These are phyloP conservation scores for Blastomyces silverae DNA, from an alignment of 2,329 filamentous ascomycete genomes.

Conservation along the genomic window DNA sequence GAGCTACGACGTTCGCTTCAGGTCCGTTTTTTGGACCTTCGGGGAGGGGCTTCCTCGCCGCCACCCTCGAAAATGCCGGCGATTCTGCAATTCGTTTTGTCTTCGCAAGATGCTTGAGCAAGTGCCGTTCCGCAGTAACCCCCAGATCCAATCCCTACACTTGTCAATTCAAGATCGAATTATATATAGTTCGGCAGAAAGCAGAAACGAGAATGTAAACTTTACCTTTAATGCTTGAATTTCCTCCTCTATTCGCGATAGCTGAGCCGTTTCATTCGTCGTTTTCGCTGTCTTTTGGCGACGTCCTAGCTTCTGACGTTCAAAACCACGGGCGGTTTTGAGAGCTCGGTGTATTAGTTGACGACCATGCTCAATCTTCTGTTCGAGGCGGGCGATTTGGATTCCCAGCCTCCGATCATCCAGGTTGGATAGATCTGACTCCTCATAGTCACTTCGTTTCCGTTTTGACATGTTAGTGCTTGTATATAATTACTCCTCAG, in stretches of 20 bases:
- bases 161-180: slow-evolving; percentile 10
- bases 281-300: slow-evolving; percentile 50
- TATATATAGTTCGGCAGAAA: not conserved
- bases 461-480: slow-evolving; percentile 36
- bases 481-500: not conserved
- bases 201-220: not conserved
- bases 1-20: slow-evolving; percentile 52
- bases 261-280: slow-evolving; percentile 38
- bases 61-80: slow-evolving; percentile 42
- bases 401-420: slow-evolving; percentile 29
- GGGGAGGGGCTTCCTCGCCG: slow-evolving; percentile 32
- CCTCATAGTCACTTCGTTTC: slow-evolving; percentile 34
- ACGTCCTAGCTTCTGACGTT: slow-evolving; percentile 57
- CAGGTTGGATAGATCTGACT: slow-evolving; percentile 19
- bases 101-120: slow-evolving; percentile 52
- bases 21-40: slow-evolving; percentile 38
- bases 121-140: slow-evolving; percentile 46
- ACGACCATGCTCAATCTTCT: slow-evolving; percentile 46
- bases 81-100: slow-evolving; percentile 52
- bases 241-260: slow-evolving; percentile 48
- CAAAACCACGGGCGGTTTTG: slow-evolving; percentile 54
- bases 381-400: slow-evolving; percentile 37
- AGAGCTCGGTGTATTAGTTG: slow-evolving; percentile 48
- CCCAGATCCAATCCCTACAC: slow-evolving; percentile 46
- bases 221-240: slow-evolving; percentile 52